Base-by-base conservation (phyloP, 306 rosid genomes). In the Elaeagnus macrophylla region DNA sequence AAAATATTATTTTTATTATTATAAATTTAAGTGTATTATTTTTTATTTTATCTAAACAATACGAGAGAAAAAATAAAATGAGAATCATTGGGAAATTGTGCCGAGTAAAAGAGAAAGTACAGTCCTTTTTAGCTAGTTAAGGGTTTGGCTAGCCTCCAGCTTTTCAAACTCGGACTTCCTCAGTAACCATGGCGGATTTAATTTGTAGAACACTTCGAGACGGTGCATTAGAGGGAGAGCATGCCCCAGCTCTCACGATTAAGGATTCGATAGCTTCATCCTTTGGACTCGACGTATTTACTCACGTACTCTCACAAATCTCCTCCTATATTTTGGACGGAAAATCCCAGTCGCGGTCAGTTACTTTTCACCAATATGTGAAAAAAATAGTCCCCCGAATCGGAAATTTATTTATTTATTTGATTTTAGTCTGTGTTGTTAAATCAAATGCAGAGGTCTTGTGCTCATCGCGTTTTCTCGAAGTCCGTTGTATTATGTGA, bases 181-280 rank as follows among this genome's bases (percentile, higher is more conserved):
- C 66, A 6, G 50, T 57, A 35, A 41, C n/a, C 51, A 89, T 90
- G 97, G 81, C 86, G 12, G 91, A 90, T 53, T 81, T 84, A 43
- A 71, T 90, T 64, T 76, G 79, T 59, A 76, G 91, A 71, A 66
- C 78, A 15, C 78, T 90, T 19, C 70, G 95, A 15, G 97, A 83
- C 50, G 94, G 97, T 12, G 84, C 73, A 1, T 72, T 81, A 39
- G 86, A 83, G 74, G 97, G 95, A 51, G 97, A 90, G 70, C 94
- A 75, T 35, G 88, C 97, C 0, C 83, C 91, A 0, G 70, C 89
- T 68, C 86, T 91, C 67, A 76, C 91, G 10, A 78, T 91, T 47
- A 86, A 76, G 69, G 96, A 86, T 76, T 66, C 79, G 38, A 61
- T 74, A 12, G 54, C 79, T 62, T 79, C 94, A 6, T 91, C 95